Evolutionary conservation across 345 rosid genomes (phyloP), one percentile per base, ranked within the genome.

Genomic region (Passiflora organensis): DNA sequence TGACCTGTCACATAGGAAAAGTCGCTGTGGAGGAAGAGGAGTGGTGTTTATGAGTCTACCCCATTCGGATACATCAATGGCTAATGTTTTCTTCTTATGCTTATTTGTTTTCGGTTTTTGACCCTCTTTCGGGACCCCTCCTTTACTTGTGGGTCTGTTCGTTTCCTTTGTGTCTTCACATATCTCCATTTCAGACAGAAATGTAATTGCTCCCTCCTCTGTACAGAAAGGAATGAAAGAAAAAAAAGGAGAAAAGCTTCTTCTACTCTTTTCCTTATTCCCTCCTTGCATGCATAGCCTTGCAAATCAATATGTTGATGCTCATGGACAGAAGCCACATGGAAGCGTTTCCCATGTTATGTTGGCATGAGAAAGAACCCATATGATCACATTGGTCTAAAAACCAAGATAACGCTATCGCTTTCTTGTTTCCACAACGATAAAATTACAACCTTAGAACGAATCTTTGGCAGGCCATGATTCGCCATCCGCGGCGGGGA

Each of bases 151-250:
- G 47, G 22, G 47, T 48, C 56, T 56, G 24, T 41, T 60, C 21
- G 49, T 56, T 62, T 71, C 60, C 48, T 53, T 48, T 72, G 53
- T 60, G 51, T 32, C 58, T 58, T 50, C 43, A 13, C 56, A 54
- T 13, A 25, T 43, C 14, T 53, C 12, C 17, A 43, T 43, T 43
- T 12, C 37, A 6, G 42, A 49, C 50, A 63, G 60, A 49, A 55
- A 43, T 73, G 76, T 67, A 65, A 64, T 61, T 56, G 78, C 75
- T 75, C 72, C 82, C 78, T 75, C 80, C 82, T 67, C 82, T 75
- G 66, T 62, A 62, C 13, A 52, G 34, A 52, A 62, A 61, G n/a
- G 19, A 8, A 32, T 13, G 18, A 32, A 43, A 15, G 20, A 60
- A 59, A 34, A 38, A n/a, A n/a, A n/a, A n/a, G n/a, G 6, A 11